Conservation (phyloP, 2,329 filamentous ascomycete genomes). For the Beauveria asiatica region DNA sequence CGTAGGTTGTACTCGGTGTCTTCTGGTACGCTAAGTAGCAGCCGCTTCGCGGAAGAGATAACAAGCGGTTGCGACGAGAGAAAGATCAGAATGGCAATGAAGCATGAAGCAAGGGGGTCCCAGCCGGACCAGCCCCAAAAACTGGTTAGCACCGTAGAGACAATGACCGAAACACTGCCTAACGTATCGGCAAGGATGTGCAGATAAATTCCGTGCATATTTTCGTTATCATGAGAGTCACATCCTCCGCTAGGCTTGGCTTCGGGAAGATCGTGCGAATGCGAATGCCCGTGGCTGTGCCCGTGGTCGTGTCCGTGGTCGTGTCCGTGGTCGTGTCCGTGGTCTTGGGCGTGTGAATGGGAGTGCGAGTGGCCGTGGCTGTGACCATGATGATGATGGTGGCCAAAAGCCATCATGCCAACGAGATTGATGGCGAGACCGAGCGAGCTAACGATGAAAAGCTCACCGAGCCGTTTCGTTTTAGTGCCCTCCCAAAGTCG, state of each 20-base stretch:
- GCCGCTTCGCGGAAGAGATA: slow-evolving; percentile 68
- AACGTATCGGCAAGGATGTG: slow-evolving; percentile 93
- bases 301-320: slow-evolving; percentile 32
- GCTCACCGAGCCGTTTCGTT: slow-evolving; percentile 74
- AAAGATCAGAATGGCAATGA: slow-evolving; percentile 90
- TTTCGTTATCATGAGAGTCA: slow-evolving; percentile 73
- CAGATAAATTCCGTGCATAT: slow-evolving; percentile 95
- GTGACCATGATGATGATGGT: slow-evolving; percentile 47
- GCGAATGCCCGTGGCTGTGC: slow-evolving; percentile 27
- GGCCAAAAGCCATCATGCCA: slow-evolving; percentile 77
- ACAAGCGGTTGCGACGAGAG: slow-evolving; percentile 86
- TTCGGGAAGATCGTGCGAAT: slow-evolving; percentile 31
- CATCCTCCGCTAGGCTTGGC: slow-evolving; percentile 26
- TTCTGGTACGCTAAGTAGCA: slow-evolving; percentile 78
- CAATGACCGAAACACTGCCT: slow-evolving; percentile 87
- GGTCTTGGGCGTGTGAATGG: slow-evolving; percentile 34
- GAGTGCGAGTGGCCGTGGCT: slow-evolving; percentile 25
- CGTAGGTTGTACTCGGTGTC: slow-evolving; percentile 82
- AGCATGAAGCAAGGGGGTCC: slow-evolving; percentile 87
- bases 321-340: slow-evolving; percentile 32
- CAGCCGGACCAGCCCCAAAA: slow-evolving; percentile 86
- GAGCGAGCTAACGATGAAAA: slow-evolving; percentile 79
- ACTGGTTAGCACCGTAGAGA: slow-evolving; percentile 81
- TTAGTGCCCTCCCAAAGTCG: slow-evolving; percentile 75
- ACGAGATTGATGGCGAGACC: slow-evolving; percentile 87